Evolutionary conservation across 2,329 filamentous ascomycete species (phyloP), one percentile per base, ranked within the genome.

Genomic region (Berkeleyomyces rouxiae): DNA sequence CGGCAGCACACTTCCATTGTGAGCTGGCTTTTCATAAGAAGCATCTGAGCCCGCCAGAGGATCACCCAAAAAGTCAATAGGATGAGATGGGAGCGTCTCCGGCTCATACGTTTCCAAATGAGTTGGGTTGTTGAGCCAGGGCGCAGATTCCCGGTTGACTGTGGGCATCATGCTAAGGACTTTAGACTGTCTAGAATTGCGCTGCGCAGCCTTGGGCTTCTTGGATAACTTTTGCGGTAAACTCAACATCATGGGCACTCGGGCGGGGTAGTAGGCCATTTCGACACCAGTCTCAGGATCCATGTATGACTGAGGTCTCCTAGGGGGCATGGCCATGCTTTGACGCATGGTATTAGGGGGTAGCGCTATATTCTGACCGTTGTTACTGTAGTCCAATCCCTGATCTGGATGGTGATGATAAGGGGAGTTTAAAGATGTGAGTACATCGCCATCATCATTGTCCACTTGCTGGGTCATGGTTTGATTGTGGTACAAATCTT

Each of bases 211-310:
- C 61, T 86, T 81, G 7, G 86, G 83, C 61, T 84, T 80, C 68
- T 85, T 88, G 0, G 91, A 95, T 59, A 97, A 76, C 68, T 90
- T 88, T 53, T 90, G 90, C 0, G 93, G 93, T 10, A 99, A 76
- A 68, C 96, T 97, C 63, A 99, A 79, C 85, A 95, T 91, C 66
- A 87, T 85, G 2, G 93, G 93, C 2, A 99, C 93, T 0, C 90
- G 91, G 2, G 93, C 93, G 11, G 93, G 93, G 71, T 99, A 99
- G 73, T 86, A 97, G 7, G 96, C 83, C 88, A 97, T 96, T 68
- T 85, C 78, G 67, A 92, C 83, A 3, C 83, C 86, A 1, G 85
- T 85, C 36, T 79, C 76, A 1, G 82, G 82, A 69, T 85, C 78
- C 69, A 82, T 74, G 70, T 84, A 85, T 0, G 83, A 83, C 65